Evolutionary conservation across 768 basidiomycete species (phyloP), one percentile per base, ranked within the genome.

Genomic region (Xerocomellus amylosporus): DNA sequence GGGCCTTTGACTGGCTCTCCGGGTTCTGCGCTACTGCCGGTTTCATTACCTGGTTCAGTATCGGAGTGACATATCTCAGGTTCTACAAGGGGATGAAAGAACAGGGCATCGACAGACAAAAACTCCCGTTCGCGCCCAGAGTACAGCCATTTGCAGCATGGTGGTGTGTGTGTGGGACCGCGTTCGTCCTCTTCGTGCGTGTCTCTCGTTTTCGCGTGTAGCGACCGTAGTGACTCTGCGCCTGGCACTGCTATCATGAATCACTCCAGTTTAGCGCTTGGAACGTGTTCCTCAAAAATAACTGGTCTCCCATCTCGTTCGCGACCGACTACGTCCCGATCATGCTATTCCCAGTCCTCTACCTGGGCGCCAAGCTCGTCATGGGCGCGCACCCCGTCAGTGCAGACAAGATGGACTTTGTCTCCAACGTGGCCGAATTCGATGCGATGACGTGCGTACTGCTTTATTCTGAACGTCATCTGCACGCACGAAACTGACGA

Each of bases 101-200:
- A 0, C 84, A 85, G 50, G 81, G 81, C 0, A 68, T 82, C 49
- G 72, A 76, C 60, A 73, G 80, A 28, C 53, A 39, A 4, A 72
- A 64, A 0, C 74, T 85, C 7, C 83, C 84, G 1, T 85, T 75
- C 64, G 45, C 56, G 1, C 65, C 76, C 0, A 47, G 54, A 4
- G 43, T 82, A 0, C 76, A 77, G 54, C 78, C 77, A 0, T 78
- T 62, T 40, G 73, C 70, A 0, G 73, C 68, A 8, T 79, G 71
- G 70, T 77, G 69, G 44, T 66, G 65, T 8, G 50, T 69, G 9
- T 56, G 67, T 22, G 62, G 63, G 1, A 62, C 67, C 19, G 60
- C 62, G 9, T 46, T 68, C 4, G 58, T 64, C 1, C 63, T 73
- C 24, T 73, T 69, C 59, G 80, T 75, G 67, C 71, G 71, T 65